phyloP scores from a whole-genome alignment of 306 rosid species.

The Rosa persica region DNA sequence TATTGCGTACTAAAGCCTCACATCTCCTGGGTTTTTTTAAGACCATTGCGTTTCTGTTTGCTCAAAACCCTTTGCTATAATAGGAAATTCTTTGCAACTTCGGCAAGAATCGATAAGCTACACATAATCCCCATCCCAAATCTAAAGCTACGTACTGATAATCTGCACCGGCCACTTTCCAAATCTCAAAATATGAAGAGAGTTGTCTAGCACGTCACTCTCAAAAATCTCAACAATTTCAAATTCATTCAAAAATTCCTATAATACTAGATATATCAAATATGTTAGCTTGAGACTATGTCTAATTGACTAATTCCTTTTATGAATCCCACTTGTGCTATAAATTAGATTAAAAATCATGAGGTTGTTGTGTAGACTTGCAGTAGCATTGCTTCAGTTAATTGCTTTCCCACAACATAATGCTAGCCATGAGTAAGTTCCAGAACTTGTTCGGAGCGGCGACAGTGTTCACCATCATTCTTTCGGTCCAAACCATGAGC shows the following conservation, averaged over 20 bases:
- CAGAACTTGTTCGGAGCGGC: background rate
- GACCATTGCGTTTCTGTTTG: background rate
- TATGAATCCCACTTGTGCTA: background rate
- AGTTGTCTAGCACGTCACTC: background rate
- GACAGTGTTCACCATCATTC: background rate
- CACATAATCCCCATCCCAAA: background rate
- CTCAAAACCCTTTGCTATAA: background rate
- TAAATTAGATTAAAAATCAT: background rate
- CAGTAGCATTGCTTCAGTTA: background rate
- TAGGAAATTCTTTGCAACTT: background rate
- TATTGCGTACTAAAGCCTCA: background rate
- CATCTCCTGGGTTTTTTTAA: background rate
- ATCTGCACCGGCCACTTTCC: background rate
- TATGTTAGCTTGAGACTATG: background rate
- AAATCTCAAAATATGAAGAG: background rate
- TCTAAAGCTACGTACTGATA: background rate
- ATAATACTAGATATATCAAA: background rate
- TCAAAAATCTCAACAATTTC: background rate
- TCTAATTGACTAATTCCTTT: background rate
- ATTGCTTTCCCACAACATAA: background rate
- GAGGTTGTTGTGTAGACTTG: background rate
- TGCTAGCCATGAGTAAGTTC: background rate
- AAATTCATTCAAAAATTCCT: background rate
- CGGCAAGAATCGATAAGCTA: too few species aligned
- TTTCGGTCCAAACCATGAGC: background rate